Base-by-base conservation (phyloP, 495 filamentous ascomycete species). In the Penicillium goetzii region DNA sequence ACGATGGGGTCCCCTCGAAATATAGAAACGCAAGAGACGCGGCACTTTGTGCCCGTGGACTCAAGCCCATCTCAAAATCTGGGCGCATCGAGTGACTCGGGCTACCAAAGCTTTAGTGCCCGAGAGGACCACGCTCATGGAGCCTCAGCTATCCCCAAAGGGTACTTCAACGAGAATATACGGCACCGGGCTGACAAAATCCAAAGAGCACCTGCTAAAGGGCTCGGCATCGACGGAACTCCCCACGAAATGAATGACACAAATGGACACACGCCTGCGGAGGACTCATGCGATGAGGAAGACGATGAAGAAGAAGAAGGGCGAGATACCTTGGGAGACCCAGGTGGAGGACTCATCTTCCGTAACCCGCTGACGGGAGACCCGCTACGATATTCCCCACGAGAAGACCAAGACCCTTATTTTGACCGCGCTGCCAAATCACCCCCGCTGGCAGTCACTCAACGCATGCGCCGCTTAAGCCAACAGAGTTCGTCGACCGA, bases 401-500 rank as follows among this genome's bases (percentile, higher is more conserved):
- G 50, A 43, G 59, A 71, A 3, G 64, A 69, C 11, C 38, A 60
- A 14, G 70, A 72, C 36, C 49, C 61, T 33, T 70, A 75, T 19
- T 66, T 60, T 11, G 61, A 69, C 59, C 66, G 62, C 9, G 64
- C 72, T 17, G 70, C 75, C n/a, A 76, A 72, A 68, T 79, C 78
- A 1, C 74, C 77, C 8, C 77, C 78, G 12, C 64, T 81, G 23
- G 78, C 79, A 0, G 71, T 80, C 5, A 81, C 79, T 0, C 76
- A 78, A 12, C 73, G 76, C n/a, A 81, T 81, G 79, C 76, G 79
- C n/a, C 74, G 73, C 14, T 64, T 66, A 55, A 81, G 79, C 41
- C 53, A 61, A 7, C 78, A 80, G 59, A 79, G 75, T 56, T 69
- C 64, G 14, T 55, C 61, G 11, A 74, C 73, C 11, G 74, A 77